A percentile compares a stretch with the other conserved stretches of the same genome.
Conservation (phyloP, 2,329 filamentous ascomycete species). For the Chaetomium strumarium region DNA sequence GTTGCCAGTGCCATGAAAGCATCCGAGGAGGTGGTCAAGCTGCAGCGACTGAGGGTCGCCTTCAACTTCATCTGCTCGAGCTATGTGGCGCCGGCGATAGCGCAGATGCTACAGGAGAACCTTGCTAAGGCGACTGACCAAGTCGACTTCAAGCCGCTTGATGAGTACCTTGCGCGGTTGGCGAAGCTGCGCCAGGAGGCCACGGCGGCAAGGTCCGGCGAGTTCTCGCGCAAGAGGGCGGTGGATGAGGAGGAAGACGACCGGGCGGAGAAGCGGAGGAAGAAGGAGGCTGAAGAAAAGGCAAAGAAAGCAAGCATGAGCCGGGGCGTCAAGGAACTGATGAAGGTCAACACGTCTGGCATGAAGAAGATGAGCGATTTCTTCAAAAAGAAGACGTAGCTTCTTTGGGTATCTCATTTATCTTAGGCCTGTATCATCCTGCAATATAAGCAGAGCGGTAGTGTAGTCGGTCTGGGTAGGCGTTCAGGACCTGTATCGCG, state of each 20-base stretch:
- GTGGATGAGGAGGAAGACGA: constrained; percentile 63
- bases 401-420: constrained; percentile 28
- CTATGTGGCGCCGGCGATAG: constrained; percentile 49
- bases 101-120: constrained; percentile 36
- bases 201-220: constrained; percentile 59
- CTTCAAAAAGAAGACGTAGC: constrained; percentile 62
- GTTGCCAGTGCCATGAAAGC: constrained; percentile 41
- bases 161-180: constrained; percentile 62
- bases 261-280: constrained; percentile 73
- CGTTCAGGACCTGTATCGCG: constrained; percentile 2
- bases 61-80: constrained; percentile 58
- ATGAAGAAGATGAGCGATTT: constrained; percentile 98
- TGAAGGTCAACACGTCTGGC: constrained; percentile 83
- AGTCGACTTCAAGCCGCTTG: constrained; percentile 64
- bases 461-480: background rate
- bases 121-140: constrained; percentile 29
- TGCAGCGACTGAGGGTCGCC: constrained; percentile 60
- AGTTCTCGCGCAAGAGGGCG: constrained; percentile 65
- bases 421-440: background rate
- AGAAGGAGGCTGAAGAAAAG: constrained; percentile 83
- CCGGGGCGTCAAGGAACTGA: constrained; percentile 69
- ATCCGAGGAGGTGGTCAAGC: constrained; percentile 43
- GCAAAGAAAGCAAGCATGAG: constrained; percentile 72
- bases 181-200: constrained; percentile 65
- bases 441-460: background rate